Conservation (phyloP, 2,329 filamentous ascomycete genomes). For the Beauveria sp. region DNA sequence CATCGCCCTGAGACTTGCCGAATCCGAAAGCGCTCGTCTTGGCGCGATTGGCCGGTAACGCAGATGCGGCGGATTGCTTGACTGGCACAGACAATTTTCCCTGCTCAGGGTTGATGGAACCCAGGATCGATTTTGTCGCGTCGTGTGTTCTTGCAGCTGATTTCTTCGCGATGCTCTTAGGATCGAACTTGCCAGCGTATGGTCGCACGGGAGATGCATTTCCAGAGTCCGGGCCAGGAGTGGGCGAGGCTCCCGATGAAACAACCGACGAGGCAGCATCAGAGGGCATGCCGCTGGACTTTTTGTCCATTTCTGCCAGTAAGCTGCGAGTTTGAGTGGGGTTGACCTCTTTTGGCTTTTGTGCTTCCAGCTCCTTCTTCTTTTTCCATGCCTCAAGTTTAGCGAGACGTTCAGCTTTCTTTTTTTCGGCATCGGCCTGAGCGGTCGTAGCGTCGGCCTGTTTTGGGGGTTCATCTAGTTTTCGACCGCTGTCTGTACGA, state of each 20-base stretch:
- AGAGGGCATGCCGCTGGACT: constrained; percentile 40
- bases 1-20: constrained; percentile 56
- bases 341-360: constrained; percentile 62
- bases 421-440: constrained; percentile 62
- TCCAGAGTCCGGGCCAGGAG: constrained; percentile 33
- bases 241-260: constrained; percentile 43
- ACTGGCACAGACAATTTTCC: constrained; percentile 25
- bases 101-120: constrained; percentile 35
- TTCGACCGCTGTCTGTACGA: background rate
- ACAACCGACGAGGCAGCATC: constrained; percentile 41
- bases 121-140: constrained; percentile 41
- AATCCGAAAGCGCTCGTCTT: constrained; percentile 84
- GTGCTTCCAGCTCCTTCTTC: constrained; percentile 70
- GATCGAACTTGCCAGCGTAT: constrained; percentile 76
- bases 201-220: constrained; percentile 45
- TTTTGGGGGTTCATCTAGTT: background rate
- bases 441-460: constrained; percentile 37
- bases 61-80: constrained; percentile 36
- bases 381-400: constrained; percentile 90
- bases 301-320: constrained; percentile 67
- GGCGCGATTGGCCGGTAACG: constrained; percentile 58
- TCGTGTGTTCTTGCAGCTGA: constrained; percentile 52
- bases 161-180: constrained; percentile 79
- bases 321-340: constrained; percentile 59
- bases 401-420: constrained; percentile 68